phyloP scores from a whole-genome alignment of 2,329 filamentous ascomycete species.

The Apiospora hydei region DNA sequence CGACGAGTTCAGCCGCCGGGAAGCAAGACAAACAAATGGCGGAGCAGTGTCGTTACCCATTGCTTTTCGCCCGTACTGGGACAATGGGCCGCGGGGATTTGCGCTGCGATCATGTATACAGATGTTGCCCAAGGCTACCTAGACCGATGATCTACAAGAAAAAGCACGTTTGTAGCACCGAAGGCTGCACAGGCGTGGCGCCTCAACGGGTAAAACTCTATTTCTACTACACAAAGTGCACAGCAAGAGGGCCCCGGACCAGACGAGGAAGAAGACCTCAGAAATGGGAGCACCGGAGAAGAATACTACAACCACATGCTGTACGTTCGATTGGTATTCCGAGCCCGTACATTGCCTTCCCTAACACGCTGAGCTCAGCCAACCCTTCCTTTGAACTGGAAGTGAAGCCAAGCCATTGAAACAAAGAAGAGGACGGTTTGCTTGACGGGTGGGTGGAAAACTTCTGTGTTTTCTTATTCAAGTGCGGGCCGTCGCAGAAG shows the following conservation, averaged over 20 bases:
- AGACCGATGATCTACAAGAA: background rate
- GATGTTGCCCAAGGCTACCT: too few species aligned
- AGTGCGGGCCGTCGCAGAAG: conserved; percentile 1
- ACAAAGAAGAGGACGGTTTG: background rate
- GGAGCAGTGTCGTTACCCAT: background rate
- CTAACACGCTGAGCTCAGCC: background rate
- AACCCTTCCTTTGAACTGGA: background rate
- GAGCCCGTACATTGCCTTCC: background rate
- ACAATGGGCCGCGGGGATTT: background rate
- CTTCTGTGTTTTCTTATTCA: background rate
- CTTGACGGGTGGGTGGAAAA: background rate
- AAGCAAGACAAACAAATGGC: conserved; percentile 5
- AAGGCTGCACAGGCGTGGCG: conserved; percentile 1
- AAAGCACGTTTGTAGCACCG: conserved; percentile 5
- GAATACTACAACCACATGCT: background rate
- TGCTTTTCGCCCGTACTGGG: background rate
- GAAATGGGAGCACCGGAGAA: too few species aligned
- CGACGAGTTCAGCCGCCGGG: background rate
- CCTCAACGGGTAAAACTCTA: conserved; percentile 13
- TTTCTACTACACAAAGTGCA: conserved; percentile 1
- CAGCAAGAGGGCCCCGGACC: background rate
- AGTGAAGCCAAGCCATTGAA: background rate
- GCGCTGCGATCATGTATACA: background rate
- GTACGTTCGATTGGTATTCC: background rate
- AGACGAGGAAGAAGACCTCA: background rate